These are phyloP conservation scores for Puccinia sorghi DNA, from an alignment of 1,284 basidiomycete genomes.

Conservation along the genomic window DNA sequence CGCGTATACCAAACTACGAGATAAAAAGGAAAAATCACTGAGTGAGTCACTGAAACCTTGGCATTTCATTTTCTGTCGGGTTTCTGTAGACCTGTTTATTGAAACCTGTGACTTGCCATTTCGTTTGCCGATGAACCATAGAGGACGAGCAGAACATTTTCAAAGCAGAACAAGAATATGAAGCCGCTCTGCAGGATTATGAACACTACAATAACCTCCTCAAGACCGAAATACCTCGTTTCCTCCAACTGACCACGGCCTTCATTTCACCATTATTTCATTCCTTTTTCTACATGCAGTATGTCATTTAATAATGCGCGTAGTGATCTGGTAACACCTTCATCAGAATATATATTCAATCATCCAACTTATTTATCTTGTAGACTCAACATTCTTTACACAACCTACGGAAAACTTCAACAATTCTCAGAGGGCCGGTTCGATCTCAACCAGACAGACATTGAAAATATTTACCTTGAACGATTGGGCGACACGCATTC, in stretches of 20 bases:
- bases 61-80: background rate
- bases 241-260: slow-evolving; percentile 79
- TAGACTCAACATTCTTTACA: slow-evolving; percentile 88
- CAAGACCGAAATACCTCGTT: slow-evolving; percentile 88
- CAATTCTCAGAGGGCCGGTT: slow-evolving; percentile 82
- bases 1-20: slow-evolving; percentile 85
- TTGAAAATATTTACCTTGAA: slow-evolving; percentile 74
- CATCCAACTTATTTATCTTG: slow-evolving; percentile 13
- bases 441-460: slow-evolving; percentile 71
- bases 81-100: slow-evolving; percentile 67
- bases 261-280: slow-evolving; percentile 97
- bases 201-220: slow-evolving; percentile 91
- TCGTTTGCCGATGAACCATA: slow-evolving; percentile 36
- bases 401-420: slow-evolving; percentile 88
- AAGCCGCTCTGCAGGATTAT: slow-evolving; percentile 90
- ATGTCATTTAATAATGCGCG: slow-evolving; percentile 46
- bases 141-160: slow-evolving; percentile 58
- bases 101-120: slow-evolving; percentile 83
- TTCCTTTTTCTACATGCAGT: slow-evolving; percentile 99
- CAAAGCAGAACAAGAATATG: slow-evolving; percentile 96
- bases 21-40: slow-evolving; percentile 72
- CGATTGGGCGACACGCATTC: slow-evolving; percentile 77
- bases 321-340: background rate
- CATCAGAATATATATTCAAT: background rate
- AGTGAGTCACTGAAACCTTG: slow-evolving; percentile 39